phyloP scores from a whole-genome alignment of 179 eudicot species.

The Spinacia oleracea region DNA sequence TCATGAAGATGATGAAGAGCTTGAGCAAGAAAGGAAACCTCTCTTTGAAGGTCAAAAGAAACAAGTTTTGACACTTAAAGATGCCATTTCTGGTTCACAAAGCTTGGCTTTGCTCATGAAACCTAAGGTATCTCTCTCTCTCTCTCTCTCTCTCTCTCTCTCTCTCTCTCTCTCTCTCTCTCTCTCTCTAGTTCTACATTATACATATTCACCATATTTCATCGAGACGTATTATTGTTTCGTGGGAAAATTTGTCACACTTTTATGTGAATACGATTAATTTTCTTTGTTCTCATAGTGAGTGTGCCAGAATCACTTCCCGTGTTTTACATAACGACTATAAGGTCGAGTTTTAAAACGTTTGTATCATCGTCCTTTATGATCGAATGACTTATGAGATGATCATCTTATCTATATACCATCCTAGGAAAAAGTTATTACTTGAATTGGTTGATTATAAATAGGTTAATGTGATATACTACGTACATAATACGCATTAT shows the following conservation, averaged over 20 bases:
- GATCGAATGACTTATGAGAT: neutral
- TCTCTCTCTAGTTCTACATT: no score
- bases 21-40: conserved; percentile 61
- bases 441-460: neutral
- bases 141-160: no score
- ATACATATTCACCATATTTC: no score
- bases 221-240: neutral
- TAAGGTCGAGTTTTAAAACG: neutral
- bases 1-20: conserved; percentile 43
- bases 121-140: conserved; percentile 96
- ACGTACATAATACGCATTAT: neutral
- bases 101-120: conserved; percentile 76
- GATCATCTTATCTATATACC: neutral
- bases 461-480: no score
- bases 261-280: no score
- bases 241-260: no score
- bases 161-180: no score
- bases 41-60: conserved; percentile 46
- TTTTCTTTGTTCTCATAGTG: no score
- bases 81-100: conserved; percentile 55
- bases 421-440: neutral
- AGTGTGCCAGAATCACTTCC: no score
- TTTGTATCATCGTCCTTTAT: neutral
- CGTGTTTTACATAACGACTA: no score
- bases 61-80: conserved; percentile 49